These are phyloP conservation scores for Juglanconis juglandina DNA, from an alignment of 2,329 filamentous ascomycete species.

Conservation along the genomic window DNA sequence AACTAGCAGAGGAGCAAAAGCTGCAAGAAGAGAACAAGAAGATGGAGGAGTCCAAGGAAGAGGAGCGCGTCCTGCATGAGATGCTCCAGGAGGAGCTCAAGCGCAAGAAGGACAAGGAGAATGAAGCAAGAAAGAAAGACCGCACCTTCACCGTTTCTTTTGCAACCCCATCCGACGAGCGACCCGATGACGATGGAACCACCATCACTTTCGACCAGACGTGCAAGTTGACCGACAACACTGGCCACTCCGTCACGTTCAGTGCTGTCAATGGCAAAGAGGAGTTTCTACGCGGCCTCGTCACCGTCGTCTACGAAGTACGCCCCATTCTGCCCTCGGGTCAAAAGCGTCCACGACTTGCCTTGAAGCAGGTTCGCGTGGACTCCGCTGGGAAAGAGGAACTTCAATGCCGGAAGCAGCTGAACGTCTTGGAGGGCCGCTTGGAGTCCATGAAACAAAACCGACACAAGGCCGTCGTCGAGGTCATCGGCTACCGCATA, in stretches of 20 bases:
- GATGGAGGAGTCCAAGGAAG: constrained; percentile 58
- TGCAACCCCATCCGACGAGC: constrained; percentile 24
- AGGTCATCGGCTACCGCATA: constrained; percentile 81
- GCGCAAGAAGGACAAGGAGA: constrained; percentile 61
- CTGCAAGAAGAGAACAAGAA: constrained; percentile 51
- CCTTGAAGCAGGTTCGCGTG: constrained; percentile 69
- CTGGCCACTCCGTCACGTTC: constrained; percentile 65
- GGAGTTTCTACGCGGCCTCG: constrained; percentile 60
- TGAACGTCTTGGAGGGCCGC: constrained; percentile 72
- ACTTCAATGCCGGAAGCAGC: constrained; percentile 67
- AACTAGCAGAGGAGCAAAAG: constrained; percentile 54
- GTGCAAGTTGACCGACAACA: constrained; percentile 59
- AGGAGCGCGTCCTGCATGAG: constrained; percentile 66
- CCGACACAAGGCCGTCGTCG: constrained; percentile 72
- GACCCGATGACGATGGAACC: constrained; percentile 27
- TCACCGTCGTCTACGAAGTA: constrained; percentile 69
- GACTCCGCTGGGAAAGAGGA: constrained; percentile 54
- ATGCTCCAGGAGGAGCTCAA: constrained; percentile 71
- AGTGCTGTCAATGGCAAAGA: constrained; percentile 68
- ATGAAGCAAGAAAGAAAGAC: constrained; percentile 62
- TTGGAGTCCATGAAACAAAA: constrained; percentile 73
- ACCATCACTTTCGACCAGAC: constrained; percentile 63
- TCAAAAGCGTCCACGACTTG: constrained; percentile 59
- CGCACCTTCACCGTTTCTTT: constrained; percentile 26
- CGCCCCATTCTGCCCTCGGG: constrained; percentile 60